These are phyloP conservation scores for Rubroshorea leprosula DNA, from an alignment of 345 rosid genomes.

Conservation along the genomic window DNA sequence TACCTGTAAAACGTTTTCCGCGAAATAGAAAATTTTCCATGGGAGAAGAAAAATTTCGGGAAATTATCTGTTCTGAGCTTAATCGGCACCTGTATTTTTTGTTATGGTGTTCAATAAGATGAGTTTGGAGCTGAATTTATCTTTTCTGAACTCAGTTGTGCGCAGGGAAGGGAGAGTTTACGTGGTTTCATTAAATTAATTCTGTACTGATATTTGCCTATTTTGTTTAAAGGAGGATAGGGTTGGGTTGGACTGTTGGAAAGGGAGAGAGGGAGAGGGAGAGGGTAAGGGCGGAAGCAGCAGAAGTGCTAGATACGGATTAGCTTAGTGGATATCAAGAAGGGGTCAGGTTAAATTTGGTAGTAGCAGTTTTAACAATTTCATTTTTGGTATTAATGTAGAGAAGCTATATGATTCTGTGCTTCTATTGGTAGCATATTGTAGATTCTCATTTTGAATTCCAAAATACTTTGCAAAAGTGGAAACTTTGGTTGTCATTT, in stretches of 20 bases:
- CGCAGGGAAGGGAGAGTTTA: background rate
- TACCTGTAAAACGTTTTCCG: background rate
- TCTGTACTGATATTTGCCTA: too few species aligned
- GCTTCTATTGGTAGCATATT: background rate
- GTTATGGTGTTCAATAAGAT: background rate
- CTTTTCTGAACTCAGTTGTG: background rate
- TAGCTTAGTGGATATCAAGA: background rate
- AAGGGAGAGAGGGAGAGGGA: background rate
- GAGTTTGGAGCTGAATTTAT: background rate
- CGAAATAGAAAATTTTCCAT: background rate
- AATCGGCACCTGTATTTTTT: background rate
- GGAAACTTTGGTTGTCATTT: background rate
- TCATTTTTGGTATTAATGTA: slow-evolving; percentile 2
- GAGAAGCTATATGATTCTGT: background rate
- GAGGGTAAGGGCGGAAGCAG: background rate
- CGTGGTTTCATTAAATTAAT: background rate
- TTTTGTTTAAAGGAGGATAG: background rate
- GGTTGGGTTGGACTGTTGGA: background rate
- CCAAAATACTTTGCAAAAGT: background rate
- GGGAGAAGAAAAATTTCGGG: background rate
- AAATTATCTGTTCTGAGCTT: background rate
- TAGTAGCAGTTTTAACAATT: background rate
- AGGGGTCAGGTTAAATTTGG: background rate
- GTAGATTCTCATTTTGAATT: background rate
- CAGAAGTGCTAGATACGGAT: background rate